Conservation (phyloP, 1,284 basidiomycete genomes). For the Sanguinoderma infundibulare region DNA sequence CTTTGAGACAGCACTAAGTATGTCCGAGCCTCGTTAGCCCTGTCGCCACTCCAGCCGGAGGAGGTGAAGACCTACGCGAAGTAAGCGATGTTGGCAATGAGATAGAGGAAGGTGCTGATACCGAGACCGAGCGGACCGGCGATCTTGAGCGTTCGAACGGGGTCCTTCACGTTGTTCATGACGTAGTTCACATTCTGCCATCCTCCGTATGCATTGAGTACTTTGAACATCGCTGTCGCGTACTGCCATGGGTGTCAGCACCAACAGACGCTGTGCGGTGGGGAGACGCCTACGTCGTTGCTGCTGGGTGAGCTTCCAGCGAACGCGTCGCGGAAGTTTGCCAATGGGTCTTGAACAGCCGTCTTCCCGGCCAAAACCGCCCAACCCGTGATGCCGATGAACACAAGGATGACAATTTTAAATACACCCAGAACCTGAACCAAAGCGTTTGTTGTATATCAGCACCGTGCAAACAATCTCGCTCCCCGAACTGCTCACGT, state of each 20-base stretch:
- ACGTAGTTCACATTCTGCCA: conserved; percentile 39
- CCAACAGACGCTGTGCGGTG: neutral
- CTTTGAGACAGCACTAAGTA: conserved; percentile 57
- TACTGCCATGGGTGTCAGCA: conserved; percentile 40
- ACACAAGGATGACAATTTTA: conserved; percentile 62
- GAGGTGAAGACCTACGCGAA: conserved; percentile 59
- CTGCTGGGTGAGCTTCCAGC: conserved; percentile 65
- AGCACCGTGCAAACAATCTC: neutral
- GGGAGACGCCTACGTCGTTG: conserved; percentile 52
- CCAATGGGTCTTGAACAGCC: conserved; percentile 48
- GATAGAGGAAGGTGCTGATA: conserved; percentile 56
- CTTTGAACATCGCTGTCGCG: conserved; percentile 63
- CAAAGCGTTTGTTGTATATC: neutral
- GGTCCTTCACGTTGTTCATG: conserved; percentile 68
- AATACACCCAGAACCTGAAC: conserved; percentile 53
- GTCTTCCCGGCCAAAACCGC: conserved; percentile 50
- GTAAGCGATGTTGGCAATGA: conserved; percentile 74
- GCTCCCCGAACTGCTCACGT: conserved; percentile 28
- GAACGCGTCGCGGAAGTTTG: conserved; percentile 49
- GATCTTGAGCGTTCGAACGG: conserved; percentile 67
- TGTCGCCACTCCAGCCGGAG: neutral
- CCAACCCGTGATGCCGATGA: conserved; percentile 56
- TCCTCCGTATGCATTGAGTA: conserved; percentile 53
- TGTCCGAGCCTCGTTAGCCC: neutral
- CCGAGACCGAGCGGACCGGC: conserved; percentile 70